Percentiles rank a stretch among this genome's conserved stretches.
Conservation (phyloP, 2,329 filamentous ascomycete species). For the Aspergillus udagawae region DNA sequence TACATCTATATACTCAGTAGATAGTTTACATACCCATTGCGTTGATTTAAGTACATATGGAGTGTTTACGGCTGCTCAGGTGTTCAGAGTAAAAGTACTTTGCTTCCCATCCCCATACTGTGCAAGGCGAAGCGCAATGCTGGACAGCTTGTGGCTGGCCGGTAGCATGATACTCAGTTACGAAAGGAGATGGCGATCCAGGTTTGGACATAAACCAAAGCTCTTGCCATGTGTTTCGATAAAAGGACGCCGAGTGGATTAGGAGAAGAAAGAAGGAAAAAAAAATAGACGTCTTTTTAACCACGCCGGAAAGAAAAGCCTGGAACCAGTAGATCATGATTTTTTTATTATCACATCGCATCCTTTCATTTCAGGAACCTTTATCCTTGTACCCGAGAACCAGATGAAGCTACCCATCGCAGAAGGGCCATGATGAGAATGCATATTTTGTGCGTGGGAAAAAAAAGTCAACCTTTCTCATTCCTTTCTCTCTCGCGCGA, state of each 20-base stretch:
- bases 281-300: constrained; percentile 13
- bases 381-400: constrained; percentile 3
- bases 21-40: not conserved
- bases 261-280: not conserved
- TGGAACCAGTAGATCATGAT: constrained; percentile 19
- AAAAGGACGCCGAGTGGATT: too few species aligned
- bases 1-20: not conserved
- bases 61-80: not conserved
- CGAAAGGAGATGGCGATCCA: not conserved
- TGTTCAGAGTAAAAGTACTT: not conserved
- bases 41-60: not conserved
- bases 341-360: constrained; percentile 23
- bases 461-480: constrained; percentile 5
- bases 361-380: constrained; percentile 9
- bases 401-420: constrained; percentile 7
- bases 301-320: constrained; percentile 18
- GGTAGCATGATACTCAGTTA: not conserved
- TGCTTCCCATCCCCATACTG: not conserved
- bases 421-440: not conserved
- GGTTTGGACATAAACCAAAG: not conserved
- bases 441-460: not conserved
- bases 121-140: not conserved
- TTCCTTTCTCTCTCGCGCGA: constrained; percentile 12
- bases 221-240: not conserved
- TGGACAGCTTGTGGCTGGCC: not conserved